Base-by-base conservation (phyloP, 202 grass and related monocot species). In the Setaria viridis region DNA sequence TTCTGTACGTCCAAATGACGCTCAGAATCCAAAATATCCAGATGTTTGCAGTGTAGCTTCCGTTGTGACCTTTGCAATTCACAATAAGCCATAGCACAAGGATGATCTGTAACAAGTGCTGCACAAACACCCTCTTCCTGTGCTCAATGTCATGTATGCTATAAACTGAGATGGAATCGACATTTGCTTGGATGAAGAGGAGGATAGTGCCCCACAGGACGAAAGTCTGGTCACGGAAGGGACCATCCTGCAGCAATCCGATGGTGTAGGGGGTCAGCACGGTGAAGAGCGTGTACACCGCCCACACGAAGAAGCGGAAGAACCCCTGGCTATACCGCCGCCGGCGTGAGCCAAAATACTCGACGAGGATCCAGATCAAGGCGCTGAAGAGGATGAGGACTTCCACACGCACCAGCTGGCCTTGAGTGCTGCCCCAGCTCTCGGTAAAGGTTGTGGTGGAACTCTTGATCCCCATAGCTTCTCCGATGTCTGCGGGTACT, bases 181-280 rank as follows among this genome's bases (percentile, higher is more conserved):
- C 35, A 57, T 54, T 72, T 9, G 32, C 53, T 58, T 72, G 80
- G 67, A 72, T 45, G 33, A 82, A 15, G 68, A 74, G 47, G 48
- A 82, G 68, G 41, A 62, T 37, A 25, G 16, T 9, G 5, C 2
- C 70, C 85, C 51, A 76, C 2, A 82, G 9, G 33, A 83, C 72
- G 34, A 88, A 77, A 0, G 72, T 71, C 46, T 88, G 80, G 11
- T 71, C 86, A 0, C 6, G 64, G 72, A 83, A 83, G 4, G 21
- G 86, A 20, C 39, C 25, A 25, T 25, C 53, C 54, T 83, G 33
- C 20, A 88, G 6, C 4, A 71, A 14, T 0, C 86, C 80, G 7
- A 88, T 78, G 21, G 72, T 88, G 73, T 78, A 83, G 4, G 65
- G 54, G 11, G 25, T n/a, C 9, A 83, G 45, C 20, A 77, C 79